Evolutionary conservation across 2,329 filamentous ascomycete species (phyloP).

Genomic region (Fusarium pseudonygamai): DNA sequence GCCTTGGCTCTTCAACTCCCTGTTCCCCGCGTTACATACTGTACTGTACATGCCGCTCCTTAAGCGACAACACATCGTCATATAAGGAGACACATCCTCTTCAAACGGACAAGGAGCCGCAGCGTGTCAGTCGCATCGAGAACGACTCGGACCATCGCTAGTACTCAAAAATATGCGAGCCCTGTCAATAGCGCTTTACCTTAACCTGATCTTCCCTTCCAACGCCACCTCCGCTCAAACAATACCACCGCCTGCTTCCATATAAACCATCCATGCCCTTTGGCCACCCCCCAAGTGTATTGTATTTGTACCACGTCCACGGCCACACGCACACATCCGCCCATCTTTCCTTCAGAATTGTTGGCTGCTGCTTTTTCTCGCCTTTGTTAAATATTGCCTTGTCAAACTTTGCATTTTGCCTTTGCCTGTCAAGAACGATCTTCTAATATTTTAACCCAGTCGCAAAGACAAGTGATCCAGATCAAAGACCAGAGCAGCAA

Average conservation of each 20-base stretch:
- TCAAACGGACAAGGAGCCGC: constrained; percentile 27
- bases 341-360: constrained; percentile 5
- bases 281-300: not conserved
- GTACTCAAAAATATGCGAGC: constrained; percentile 3
- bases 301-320: not conserved
- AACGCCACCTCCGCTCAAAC: constrained; percentile 42
- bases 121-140: constrained; percentile 4
- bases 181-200: constrained; percentile 33
- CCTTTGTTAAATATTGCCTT: not conserved
- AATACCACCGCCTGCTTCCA: constrained; percentile 34
- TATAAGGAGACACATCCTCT: constrained; percentile 11
- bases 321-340: not conserved
- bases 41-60: constrained; percentile 7
- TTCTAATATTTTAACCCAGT: constrained; percentile 12
- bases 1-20: constrained; percentile 9
- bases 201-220: constrained; percentile 34
- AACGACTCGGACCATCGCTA: constrained; percentile 7
- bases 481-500: constrained; percentile 8
- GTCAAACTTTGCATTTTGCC: constrained; percentile 3
- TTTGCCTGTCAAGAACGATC: not conserved
- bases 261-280: constrained; percentile 18
- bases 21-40: constrained; percentile 21
- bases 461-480: constrained; percentile 18
- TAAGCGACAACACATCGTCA: constrained; percentile 24
- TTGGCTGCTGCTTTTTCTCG: constrained; percentile 8